These are phyloP conservation scores for Torulaspora indica DNA, from an alignment of 805 yeast genomes.

Conservation along the genomic window DNA sequence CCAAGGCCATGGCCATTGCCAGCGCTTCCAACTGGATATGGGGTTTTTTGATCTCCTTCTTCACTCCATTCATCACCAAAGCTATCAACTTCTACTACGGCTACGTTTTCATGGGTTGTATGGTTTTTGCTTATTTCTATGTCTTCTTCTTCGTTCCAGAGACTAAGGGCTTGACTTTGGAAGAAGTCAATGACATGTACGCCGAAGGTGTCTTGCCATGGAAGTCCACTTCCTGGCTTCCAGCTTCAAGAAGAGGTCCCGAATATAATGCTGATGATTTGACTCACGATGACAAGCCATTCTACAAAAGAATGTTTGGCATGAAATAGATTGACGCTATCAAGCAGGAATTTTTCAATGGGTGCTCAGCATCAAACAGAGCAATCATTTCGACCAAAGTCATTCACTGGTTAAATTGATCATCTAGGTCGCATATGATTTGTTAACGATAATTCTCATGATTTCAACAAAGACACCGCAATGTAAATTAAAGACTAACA, in stretches of 20 bases:
- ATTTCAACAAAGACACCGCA: constrained; percentile 1
- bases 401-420: not conserved
- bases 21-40: constrained; percentile 63
- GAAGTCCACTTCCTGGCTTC: constrained; percentile 50
- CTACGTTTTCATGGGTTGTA: constrained; percentile 56
- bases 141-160: constrained; percentile 71
- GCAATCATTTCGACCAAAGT: not conserved
- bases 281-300: constrained; percentile 31
- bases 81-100: constrained; percentile 71
- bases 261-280: constrained; percentile 30
- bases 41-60: constrained; percentile 66
- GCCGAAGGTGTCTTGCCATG: constrained; percentile 42
- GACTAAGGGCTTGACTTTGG: constrained; percentile 76
- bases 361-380: not conserved
- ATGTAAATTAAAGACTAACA: not conserved
- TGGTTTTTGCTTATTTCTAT: constrained; percentile 55
- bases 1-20: constrained; percentile 56
- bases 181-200: constrained; percentile 70
- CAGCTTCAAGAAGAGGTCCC: constrained; percentile 40
- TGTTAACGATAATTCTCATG: constrained; percentile 5
- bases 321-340: constrained; percentile 6
- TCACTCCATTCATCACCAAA: constrained; percentile 67
- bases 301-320: constrained; percentile 28
- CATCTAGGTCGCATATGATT: not conserved
- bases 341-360: not conserved